Evolutionary conservation across 2,329 filamentous ascomycete species (phyloP), one percentile per base, ranked within the genome.

Genomic region (Monilinia vaccinii-corymbosi): DNA sequence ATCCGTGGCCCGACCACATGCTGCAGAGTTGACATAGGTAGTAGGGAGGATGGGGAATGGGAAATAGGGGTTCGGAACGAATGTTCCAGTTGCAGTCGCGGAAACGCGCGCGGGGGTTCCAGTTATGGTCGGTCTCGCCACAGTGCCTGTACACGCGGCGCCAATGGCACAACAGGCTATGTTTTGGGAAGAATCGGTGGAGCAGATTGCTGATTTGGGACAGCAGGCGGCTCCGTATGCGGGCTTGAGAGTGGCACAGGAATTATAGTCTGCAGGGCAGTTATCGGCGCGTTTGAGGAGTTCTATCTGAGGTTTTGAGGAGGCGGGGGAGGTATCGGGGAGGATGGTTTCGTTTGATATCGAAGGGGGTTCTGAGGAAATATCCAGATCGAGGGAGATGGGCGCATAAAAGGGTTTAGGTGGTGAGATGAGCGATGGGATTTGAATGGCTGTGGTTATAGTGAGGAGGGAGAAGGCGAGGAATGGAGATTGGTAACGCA

Each of bases 31-130:
- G 61, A 72, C 68, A 63, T 82, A 84, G 14, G 76, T 76, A 1
- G 79, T 82, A 50, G 69, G 61, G 56, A 83, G 76, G 67, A 81
- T 81, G 1, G 83, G 83, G 69, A 85, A 86, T 13, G 79, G 77
- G 69, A 84, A 86, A 71, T 80, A 84, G 31, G 74, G 65, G 69
- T 86, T 85, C 46, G 76, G 71, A 21, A 85, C 81, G 68, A 77
- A 83, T 38, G 81, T 81, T 23, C 74, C 74, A 1, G 73, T 67
- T 23, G 72, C 71, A 3, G 61, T 61, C 28, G 55, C 53, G 7
- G 65, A 62, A 13, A 61, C 56, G 21, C 64, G 65, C 3, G 61
- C 52, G 1, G 55, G 42, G 18, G 52, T 45, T 23, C 23, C 31
- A 5, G 56, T 55, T 1, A 64, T 59, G 9, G 55, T 63, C 13